Conservation (phyloP, 345 rosid genomes). For the Clarkia xantiana region DNA sequence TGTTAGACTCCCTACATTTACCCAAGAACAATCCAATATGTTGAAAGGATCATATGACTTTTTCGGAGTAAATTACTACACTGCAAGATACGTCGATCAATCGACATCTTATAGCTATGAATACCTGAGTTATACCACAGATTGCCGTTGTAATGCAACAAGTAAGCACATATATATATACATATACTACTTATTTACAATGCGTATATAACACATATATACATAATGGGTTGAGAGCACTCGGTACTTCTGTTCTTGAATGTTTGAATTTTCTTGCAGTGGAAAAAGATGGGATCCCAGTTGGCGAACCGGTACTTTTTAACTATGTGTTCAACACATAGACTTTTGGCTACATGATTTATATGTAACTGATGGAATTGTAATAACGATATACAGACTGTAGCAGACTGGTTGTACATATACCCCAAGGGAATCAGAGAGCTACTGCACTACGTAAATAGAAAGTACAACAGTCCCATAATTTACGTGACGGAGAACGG, state of each 20-base stretch:
- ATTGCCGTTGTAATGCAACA: conserved; percentile 41
- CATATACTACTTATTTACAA: no score
- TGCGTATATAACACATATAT: no score
- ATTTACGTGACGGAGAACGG: conserved; percentile 50
- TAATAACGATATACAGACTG: conserved; percentile 28
- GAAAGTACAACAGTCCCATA: conserved; percentile 32
- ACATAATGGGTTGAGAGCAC: no score
- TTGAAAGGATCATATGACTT: conserved; percentile 29
- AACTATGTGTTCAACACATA: background rate
- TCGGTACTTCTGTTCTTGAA: no score
- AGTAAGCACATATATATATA: no score
- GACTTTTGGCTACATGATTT: no score
- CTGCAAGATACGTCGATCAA: conserved; percentile 26
- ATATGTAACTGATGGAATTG: background rate
- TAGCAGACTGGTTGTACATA: conserved; percentile 31
- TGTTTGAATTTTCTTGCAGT: conserved; percentile 34
- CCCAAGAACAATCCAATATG: conserved; percentile 27
- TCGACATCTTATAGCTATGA: no score
- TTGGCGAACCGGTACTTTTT: conserved; percentile 36
- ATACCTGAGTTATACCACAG: conserved; percentile 4
- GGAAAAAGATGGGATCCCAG: conserved; percentile 22
- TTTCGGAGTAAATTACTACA: conserved; percentile 58
- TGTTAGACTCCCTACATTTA: conserved; percentile 28
- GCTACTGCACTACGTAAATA: conserved; percentile 19
- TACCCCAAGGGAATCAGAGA: conserved; percentile 40